A percentile compares a stretch with the other conserved stretches of the same genome.
Conservation (phyloP, 495 filamentous ascomycete species). For the Astrothelium subdiscretum region DNA sequence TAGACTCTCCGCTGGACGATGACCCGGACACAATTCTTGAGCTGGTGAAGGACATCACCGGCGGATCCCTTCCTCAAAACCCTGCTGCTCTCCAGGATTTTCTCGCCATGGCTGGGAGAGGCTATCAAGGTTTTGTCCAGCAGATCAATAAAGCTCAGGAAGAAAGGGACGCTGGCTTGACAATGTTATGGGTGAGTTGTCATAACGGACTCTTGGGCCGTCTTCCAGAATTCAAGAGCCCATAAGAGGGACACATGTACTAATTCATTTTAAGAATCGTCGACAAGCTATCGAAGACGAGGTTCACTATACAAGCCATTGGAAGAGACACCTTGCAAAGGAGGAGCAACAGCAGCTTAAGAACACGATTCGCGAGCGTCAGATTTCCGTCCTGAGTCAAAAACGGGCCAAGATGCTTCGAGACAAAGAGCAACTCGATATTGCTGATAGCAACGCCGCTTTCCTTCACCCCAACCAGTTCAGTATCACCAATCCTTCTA, state of each 20-base stretch:
- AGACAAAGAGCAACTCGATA: conserved; percentile 83
- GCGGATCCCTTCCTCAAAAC: conserved; percentile 12
- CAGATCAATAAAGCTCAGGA: conserved; percentile 78
- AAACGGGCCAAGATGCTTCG: conserved; percentile 67
- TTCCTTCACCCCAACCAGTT: conserved; percentile 90
- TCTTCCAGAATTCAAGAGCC: not conserved
- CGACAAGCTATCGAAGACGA: conserved; percentile 39
- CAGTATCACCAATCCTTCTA: conserved; percentile 52
- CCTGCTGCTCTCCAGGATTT: conserved; percentile 25
- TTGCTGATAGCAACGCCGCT: conserved; percentile 75
- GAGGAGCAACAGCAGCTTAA: conserved; percentile 72
- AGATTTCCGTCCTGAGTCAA: conserved; percentile 62
- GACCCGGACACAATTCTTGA: conserved; percentile 53
- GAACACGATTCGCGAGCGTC: conserved; percentile 67
- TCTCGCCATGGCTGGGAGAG: conserved; percentile 54
- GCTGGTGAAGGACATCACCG: conserved; percentile 37
- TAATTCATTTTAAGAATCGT: not conserved
- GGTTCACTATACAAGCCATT: conserved; percentile 41
- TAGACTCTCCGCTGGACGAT: conserved; percentile 58
- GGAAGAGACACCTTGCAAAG: conserved; percentile 60
- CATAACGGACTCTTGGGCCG: not conserved
- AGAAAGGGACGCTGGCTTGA: conserved; percentile 66
- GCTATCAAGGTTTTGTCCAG: conserved; percentile 69
- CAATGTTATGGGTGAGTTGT: conserved; percentile 57
- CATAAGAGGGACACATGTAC: no score